Base-by-base conservation (phyloP, 306 rosid species). In the Geum urbanum region DNA sequence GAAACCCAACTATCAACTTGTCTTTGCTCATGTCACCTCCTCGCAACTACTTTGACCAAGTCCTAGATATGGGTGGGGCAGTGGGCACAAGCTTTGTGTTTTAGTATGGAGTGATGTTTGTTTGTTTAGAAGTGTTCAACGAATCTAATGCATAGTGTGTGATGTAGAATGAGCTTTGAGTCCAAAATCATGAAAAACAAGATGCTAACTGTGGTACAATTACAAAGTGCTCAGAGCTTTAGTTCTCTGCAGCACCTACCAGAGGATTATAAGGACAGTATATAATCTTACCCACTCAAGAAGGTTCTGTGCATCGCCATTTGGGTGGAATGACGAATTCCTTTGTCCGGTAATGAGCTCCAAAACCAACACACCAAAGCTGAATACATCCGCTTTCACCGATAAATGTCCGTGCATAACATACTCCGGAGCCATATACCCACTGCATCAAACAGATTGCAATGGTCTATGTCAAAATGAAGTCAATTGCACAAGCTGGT, bases 401-500 rank as follows among this genome's bases (percentile, higher is more conserved):
- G 99, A 91, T 24, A 94, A 72, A 35, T 81, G 83, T 8, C 99
- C 99, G 22, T 87, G 87, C 97, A 94, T 87, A 32, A 94, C 83
- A 61, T 94, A 94, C 63, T 94, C 99, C 0, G 99, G 99, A 48
- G 99, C 97, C 97, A 94, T 94, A 67, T 94, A 91, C 1, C 99
- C 99, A 66, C 99, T 94, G 80, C 40, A 70, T 59, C 77, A 69
- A 32, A 24, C 59, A 78, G 2, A 27, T 27, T 19, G 35, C 51
- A 70, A 69, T 3, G 47, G 15, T 56, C 20, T 20, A 19, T 32
- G 7, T 63, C 44, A 51, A 64, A 58, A 53, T 50, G 13, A 53
- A 39, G 39, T 9, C 16, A 60, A 60, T 35, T 37, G 58, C 1
- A 9, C 19, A 24, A 27, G 43, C 50, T 53, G 49, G 14, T 53